phyloP scores from a whole-genome alignment of 1,284 basidiomycete species.

The Austroboletus sp. region DNA sequence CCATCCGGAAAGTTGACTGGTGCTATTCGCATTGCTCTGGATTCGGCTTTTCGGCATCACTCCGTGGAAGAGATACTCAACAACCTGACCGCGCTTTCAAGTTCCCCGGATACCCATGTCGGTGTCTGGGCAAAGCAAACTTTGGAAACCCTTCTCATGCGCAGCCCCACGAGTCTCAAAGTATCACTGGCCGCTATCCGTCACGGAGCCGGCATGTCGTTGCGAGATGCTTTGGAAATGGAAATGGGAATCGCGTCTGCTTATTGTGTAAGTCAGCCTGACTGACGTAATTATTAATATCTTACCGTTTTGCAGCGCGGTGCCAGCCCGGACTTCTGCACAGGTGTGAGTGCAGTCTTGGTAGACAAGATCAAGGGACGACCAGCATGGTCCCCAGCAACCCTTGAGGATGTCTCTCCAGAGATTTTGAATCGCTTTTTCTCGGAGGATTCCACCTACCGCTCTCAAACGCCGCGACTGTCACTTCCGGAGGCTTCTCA shows the following conservation, averaged over 20 bases:
- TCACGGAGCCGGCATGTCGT: constrained; percentile 53
- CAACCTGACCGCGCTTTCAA: constrained; percentile 46
- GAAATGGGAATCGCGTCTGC: constrained; percentile 76
- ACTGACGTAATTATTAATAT: constrained; percentile 7
- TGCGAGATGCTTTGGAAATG: constrained; percentile 71
- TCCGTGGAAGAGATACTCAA: constrained; percentile 66
- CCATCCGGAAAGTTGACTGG: constrained; percentile 54
- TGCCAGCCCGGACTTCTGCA: constrained; percentile 74
- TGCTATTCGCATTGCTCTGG: constrained; percentile 65
- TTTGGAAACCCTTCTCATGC: constrained; percentile 53
- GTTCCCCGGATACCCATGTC: constrained; percentile 42
- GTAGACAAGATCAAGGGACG: constrained; percentile 50
- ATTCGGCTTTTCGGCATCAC: constrained; percentile 67
- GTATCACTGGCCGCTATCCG: constrained; percentile 77
- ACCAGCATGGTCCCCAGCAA: constrained; percentile 63
- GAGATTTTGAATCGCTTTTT: constrained; percentile 59
- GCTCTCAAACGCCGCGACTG: constrained; percentile 44
- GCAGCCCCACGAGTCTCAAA: constrained; percentile 87
- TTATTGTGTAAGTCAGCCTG: constrained; percentile 59
- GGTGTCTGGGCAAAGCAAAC: constrained; percentile 72
- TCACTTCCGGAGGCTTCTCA: constrained; percentile 38
- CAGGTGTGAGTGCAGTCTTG: constrained; percentile 72
- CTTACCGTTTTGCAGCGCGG: constrained; percentile 46
- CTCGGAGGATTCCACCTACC: constrained; percentile 43
- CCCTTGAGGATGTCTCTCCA: constrained; percentile 51